Conservation (phyloP, 2,329 filamentous ascomycete genomes). For the Paracamarosporium sp. region DNA sequence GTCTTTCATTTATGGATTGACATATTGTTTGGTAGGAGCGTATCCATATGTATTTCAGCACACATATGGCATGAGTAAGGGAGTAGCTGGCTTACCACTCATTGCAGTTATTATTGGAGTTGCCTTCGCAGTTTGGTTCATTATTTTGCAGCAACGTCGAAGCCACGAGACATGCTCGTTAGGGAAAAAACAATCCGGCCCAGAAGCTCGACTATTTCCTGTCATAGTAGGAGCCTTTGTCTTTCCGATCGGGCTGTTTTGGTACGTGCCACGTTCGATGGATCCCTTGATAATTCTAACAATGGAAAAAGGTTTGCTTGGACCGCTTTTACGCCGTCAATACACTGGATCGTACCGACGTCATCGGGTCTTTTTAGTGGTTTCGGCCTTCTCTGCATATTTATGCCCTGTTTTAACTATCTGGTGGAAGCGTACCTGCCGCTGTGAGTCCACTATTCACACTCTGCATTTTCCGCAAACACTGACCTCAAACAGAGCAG, state of each 20-base stretch:
- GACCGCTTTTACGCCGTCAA: background rate
- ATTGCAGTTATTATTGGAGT: conserved; percentile 67
- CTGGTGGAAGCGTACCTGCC: background rate
- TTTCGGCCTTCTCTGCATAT: background rate
- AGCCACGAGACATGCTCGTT: conserved; percentile 59
- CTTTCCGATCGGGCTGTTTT: conserved; percentile 63
- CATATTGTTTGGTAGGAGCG: conserved; percentile 63
- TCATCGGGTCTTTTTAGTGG: background rate
- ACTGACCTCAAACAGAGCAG: background rate
- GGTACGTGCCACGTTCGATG: background rate
- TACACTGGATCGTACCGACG: background rate
- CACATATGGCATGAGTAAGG: conserved; percentile 63
- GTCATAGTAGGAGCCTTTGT: conserved; percentile 68
- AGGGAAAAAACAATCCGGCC: conserved; percentile 57
- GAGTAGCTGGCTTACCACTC: conserved; percentile 66
- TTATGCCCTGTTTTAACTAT: background rate
- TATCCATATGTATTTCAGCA: conserved; percentile 72
- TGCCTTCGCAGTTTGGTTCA: conserved; percentile 60
- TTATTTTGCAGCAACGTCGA: conserved; percentile 66
- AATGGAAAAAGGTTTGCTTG: background rate
- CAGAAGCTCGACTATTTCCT: conserved; percentile 64
- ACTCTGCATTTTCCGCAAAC: too few relatives aligned
- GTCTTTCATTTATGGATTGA: conserved; percentile 69
- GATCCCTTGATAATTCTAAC: background rate
- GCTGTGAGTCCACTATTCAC: background rate